Conservation (phyloP, 1,284 basidiomycete genomes). For the Puccinia brachypodii region DNA sequence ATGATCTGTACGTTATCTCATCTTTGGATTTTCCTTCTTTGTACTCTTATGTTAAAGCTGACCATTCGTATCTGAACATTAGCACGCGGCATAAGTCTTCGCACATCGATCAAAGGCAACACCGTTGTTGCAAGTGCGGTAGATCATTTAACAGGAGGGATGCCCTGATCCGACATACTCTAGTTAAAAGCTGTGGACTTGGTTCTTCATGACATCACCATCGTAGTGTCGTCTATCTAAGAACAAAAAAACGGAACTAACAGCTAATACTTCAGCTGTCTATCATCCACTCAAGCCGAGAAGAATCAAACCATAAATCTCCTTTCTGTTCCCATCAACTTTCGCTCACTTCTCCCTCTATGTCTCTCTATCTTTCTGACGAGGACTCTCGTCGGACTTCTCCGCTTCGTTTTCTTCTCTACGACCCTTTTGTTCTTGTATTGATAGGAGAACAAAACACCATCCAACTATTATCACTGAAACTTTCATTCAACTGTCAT, state of each 20-base stretch:
- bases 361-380: neutral
- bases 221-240: too few relatives aligned
- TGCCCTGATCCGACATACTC: constrained; percentile 29
- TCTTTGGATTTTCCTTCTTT: neutral
- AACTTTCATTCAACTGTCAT: too few relatives aligned
- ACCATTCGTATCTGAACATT: too few relatives aligned
- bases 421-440: neutral
- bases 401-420: neutral
- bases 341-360: neutral
- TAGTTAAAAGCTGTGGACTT: constrained; percentile 9
- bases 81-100: constrained; percentile 44
- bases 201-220: neutral
- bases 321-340: neutral
- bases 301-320: neutral
- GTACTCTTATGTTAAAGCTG: neutral
- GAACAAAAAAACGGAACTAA: too few relatives aligned
- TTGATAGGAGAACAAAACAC: neutral
- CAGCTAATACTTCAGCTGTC: too few relatives aligned
- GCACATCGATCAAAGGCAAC: constrained; percentile 26
- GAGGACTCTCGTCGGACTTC: neutral
- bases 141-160: constrained; percentile 44
- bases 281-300: too few relatives aligned
- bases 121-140: constrained; percentile 25
- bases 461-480: too few relatives aligned
- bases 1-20: constrained; percentile 27